phyloP scores from a whole-genome alignment of 495 filamentous ascomycete genomes.

The Melanomma pulvis-pyrius region DNA sequence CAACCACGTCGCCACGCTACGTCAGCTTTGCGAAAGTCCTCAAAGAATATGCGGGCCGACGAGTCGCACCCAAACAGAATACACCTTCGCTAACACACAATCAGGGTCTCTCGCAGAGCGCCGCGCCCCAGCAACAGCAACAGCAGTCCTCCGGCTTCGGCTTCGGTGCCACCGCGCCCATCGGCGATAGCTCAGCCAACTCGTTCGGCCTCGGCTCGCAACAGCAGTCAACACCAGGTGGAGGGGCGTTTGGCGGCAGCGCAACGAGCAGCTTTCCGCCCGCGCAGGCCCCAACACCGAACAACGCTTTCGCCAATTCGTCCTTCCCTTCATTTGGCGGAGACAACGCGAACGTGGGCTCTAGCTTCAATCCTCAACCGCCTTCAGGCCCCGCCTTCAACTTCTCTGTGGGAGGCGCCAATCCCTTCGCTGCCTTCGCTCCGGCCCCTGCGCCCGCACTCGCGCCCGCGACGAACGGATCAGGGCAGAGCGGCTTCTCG shows the following conservation, averaged over 20 bases:
- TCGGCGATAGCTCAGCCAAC: background rate
- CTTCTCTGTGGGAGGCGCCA: background rate
- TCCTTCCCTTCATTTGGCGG: slow-evolving; percentile 14
- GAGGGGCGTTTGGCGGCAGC: background rate
- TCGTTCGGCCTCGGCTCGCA: background rate
- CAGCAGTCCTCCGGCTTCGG: slow-evolving; percentile 1
- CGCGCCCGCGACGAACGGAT: background rate
- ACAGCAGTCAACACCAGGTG: background rate
- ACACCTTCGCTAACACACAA: background rate
- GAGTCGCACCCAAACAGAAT: background rate
- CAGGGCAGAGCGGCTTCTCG: background rate
- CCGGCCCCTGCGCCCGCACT: background rate
- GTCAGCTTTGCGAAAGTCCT: too few species aligned
- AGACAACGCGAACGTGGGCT: background rate
- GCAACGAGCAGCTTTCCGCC: slow-evolving; percentile 12
- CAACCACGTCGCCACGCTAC: background rate
- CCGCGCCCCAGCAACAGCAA: background rate
- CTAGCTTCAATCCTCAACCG: slow-evolving; percentile 1
- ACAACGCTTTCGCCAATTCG: slow-evolving; percentile 2
- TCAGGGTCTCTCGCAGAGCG: background rate
- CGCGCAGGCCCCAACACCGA: background rate
- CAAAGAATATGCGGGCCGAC: background rate
- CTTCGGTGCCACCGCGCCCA: slow-evolving; percentile 2
- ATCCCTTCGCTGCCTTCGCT: slow-evolving; percentile 4
- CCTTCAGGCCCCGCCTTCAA: background rate